Evolutionary conservation across 2,329 filamentous ascomycete genomes (phyloP), one percentile per base, ranked within the genome.

Genomic region (Stagonosporopsis vannaccii): DNA sequence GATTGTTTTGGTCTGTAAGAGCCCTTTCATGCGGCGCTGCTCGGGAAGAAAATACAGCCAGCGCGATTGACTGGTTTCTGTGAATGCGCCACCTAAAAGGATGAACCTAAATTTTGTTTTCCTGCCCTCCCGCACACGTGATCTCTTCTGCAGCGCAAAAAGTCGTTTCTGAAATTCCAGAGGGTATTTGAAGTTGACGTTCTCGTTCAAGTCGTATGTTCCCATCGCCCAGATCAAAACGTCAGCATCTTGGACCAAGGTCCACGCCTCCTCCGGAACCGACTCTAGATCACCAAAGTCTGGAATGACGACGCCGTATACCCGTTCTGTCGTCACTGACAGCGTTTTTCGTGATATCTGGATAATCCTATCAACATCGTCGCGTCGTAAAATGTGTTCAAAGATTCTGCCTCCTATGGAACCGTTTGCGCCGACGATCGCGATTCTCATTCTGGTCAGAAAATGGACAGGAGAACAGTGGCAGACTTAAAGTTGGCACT

Each of bases 181-280:
- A 1, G 63, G 62, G 19, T 59, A 69, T 4, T 52, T 45, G 19
- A 58, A 28, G 28, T 69, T 69, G 12, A 62, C 59, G 15, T 53
- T 56, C 51, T 59, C 49, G 41, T 67, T 57, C 13, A 56, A 26
- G 25, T 52, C 43, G 33, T 60, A 60, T 3, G 58, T 62, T n/a
- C 66, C 66, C 49, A 66, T 56, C 2, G 61, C 64, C 64, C 64
- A 69, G 30, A 69, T 51, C 23, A 64, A 44, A 5, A 62, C 62
- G 32, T 69, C 64, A 13, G 63, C 64, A 39, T 61, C 55, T 15
- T 26, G 23, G 13, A 67, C 46, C 6, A 50, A 30, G 2, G 32
- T 25, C 58, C 58, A 61, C 58, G 28, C 20, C 2, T 23, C 33
- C 3, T 47, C 44, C 6, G 44, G 3, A 13, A 47, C 23, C 8